Percentiles rank a stretch among this genome's conserved stretches.
Conservation (phyloP, 2,329 filamentous ascomycete species). For the Cercospora sojina region DNA sequence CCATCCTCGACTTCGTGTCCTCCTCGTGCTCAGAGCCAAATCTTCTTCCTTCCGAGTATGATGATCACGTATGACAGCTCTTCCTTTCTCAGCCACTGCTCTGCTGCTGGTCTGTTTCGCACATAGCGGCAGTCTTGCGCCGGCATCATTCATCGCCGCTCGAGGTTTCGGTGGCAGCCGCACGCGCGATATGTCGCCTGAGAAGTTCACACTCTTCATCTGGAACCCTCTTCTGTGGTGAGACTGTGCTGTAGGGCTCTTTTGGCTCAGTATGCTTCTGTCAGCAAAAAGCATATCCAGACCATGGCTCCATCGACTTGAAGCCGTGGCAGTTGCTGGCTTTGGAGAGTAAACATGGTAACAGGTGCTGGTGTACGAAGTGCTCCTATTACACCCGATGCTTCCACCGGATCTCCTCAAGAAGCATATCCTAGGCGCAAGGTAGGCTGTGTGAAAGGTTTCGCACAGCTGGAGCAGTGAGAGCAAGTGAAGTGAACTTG, state of each 20-base stretch:
- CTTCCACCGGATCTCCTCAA: not conserved
- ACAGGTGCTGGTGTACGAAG: not conserved
- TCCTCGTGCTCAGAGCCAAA: not conserved
- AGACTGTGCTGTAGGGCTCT: not conserved
- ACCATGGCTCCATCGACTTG: not conserved
- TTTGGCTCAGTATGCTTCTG: not conserved
- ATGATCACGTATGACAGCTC: not conserved
- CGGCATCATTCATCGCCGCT: not conserved
- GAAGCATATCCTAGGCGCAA: not conserved
- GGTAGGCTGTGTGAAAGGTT: not conserved
- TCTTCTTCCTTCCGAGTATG: not conserved
- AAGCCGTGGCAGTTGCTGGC: not conserved
- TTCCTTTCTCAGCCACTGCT: not conserved
- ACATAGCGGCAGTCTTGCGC: not conserved
- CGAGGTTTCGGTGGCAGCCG: not conserved
- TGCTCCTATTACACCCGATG: not conserved
- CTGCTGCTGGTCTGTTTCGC: not conserved
- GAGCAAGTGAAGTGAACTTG: not conserved
- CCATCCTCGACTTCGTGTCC: not conserved
- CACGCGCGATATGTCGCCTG: not conserved
- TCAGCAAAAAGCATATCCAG: not conserved
- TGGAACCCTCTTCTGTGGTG: not conserved
- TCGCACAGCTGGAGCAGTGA: not conserved
- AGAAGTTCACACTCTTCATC: not conserved
- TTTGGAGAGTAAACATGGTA: not conserved